Conservation (phyloP, 805 yeast genomes). For the Huiozyma naganishii region DNA sequence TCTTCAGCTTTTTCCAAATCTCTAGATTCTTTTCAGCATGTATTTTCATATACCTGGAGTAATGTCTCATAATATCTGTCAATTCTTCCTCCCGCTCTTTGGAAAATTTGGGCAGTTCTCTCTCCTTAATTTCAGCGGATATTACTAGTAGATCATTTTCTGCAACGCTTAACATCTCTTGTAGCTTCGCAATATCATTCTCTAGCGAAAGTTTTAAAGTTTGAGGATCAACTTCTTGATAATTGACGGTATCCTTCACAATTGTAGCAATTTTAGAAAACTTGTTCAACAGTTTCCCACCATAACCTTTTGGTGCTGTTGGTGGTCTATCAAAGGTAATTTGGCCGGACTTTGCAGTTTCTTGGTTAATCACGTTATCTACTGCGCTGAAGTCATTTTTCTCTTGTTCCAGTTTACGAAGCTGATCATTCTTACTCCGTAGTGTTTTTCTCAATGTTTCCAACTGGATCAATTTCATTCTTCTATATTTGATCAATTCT, state of each 20-base stretch:
- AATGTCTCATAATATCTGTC: constrained; percentile 15
- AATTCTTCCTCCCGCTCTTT: constrained; percentile 17
- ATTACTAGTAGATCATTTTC: constrained; percentile 26
- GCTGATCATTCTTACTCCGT: constrained; percentile 14
- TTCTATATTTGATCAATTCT: constrained; percentile 24
- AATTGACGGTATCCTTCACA: constrained; percentile 25
- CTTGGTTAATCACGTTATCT: constrained; percentile 16
- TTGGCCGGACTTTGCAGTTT: constrained; percentile 12
- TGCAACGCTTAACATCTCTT: constrained; percentile 15
- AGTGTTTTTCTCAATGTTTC: constrained; percentile 19
- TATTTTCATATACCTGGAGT: constrained; percentile 21
- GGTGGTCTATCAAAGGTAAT: constrained; percentile 12
- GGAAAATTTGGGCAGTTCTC: constrained; percentile 25
- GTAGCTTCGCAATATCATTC: constrained; percentile 17
- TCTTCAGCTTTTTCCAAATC: constrained; percentile 21
- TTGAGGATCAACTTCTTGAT: constrained; percentile 22
- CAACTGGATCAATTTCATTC: constrained; percentile 21
- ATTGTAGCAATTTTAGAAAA: constrained; percentile 23
- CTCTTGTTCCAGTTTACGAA: constrained; percentile 19
- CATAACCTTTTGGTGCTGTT: constrained; percentile 8
- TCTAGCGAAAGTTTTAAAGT: constrained; percentile 11
- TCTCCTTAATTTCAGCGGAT: constrained; percentile 21
- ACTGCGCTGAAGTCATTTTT: constrained; percentile 15
- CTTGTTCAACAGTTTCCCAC: constrained; percentile 20
- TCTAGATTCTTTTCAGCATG: constrained; percentile 22